phyloP scores from a whole-genome alignment of 73 alveolate genomes.

The Tetrahymena malaccensis region DNA sequence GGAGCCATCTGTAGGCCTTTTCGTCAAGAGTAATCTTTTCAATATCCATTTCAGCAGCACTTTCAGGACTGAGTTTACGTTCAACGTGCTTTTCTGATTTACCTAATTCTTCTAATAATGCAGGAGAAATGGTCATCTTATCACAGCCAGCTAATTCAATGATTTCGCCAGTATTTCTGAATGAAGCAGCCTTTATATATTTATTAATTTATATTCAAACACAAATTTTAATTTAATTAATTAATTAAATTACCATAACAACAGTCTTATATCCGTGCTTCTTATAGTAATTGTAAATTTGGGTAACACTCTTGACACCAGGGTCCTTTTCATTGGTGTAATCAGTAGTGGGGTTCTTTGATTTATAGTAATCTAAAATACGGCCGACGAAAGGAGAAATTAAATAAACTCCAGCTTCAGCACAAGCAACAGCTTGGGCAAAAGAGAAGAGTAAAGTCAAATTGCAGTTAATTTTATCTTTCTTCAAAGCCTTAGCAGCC shows the following conservation, averaged over 20 bases:
- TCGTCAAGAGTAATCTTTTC: conserved; percentile 32
- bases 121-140: conserved; percentile 67
- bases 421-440: conserved; percentile 68
- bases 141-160: conserved; percentile 69
- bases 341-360: conserved; percentile 42
- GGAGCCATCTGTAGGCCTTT: conserved; percentile 39
- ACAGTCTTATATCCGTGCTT: conserved; percentile 49
- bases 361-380: conserved; percentile 56
- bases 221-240: background rate
- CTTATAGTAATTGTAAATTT: conserved; percentile 57
- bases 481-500: conserved; percentile 59
- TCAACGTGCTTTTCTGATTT: conserved; percentile 7
- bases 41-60: conserved; percentile 3
- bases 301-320: conserved; percentile 55
- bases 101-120: conserved; percentile 54
- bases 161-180: conserved; percentile 45
- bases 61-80: conserved; percentile 5
- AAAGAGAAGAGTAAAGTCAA: conserved; percentile 57
- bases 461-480: conserved; percentile 59
- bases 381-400: conserved; percentile 79
- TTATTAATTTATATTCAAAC: background rate
- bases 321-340: conserved; percentile 55
- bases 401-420: conserved; percentile 69
- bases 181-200: conserved; percentile 38
- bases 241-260: conserved; percentile 54